Evolutionary conservation across 192 early-diverging fungal genomes (phyloP), one percentile per base, ranked within the genome.

Genomic region (Umbelopsis isabellina): DNA sequence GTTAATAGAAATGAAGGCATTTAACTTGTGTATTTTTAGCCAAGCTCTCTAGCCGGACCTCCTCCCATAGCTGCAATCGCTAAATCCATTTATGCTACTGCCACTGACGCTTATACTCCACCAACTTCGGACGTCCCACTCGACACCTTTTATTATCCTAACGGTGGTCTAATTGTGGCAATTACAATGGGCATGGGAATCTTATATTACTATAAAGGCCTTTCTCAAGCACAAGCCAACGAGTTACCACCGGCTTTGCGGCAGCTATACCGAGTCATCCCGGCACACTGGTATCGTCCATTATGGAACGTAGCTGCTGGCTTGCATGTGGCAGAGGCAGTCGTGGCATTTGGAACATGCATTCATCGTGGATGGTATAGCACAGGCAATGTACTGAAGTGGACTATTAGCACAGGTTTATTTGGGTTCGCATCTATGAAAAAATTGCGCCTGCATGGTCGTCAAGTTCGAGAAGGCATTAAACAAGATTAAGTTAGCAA

Each of bases 11-110:
- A 41, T 15, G 15, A 69, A 27, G 21, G 47, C 33, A 41, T 65
- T 16, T 20, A n/a, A 48, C 35, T 30, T 52, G 12, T 37, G 33
- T 37, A 18, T 45, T 22, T 20, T 35, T 50, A 83, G 69, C 72
- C 73, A 70, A 69, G 74, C 51, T 77, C 79, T 16, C 71, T 78
- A 21, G 49, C 67, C 13, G 68, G 73, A 44, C 82, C 82, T 33
- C 82, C 79, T 2, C 71, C 82, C 18, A 46, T 74, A 18, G 58
- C 70, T 3, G 75, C 81, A 12, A 74, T 71, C 20, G 71, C 78
- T 9, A 77, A 71, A 52, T 55, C 79, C 33, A 50, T 72, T 15
- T 58, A 51, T 23, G 71, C 71, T 44, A 66, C 58, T 15, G 66
- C 68, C 41, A 71, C 73, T 16, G 53, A 75, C 35, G 15, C 78